Evolutionary conservation across 176 grass and related monocot species (phyloP).

Genomic region (Rhynchospora breviuscula): DNA sequence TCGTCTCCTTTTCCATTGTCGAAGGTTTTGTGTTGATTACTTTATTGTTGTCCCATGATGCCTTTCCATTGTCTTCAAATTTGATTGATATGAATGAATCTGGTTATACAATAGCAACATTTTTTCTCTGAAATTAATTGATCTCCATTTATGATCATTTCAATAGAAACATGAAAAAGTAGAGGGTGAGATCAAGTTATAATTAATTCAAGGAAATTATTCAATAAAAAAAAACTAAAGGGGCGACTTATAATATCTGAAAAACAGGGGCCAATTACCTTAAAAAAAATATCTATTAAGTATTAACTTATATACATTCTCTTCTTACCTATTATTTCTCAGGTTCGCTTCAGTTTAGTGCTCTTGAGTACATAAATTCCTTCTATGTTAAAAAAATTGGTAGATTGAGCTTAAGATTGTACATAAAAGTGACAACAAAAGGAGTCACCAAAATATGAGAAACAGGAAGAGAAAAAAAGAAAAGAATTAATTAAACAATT

Average conservation of each 20-base stretch:
- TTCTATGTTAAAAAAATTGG: neutral
- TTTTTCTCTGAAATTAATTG: neutral
- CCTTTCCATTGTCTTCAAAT: conserved; percentile 89
- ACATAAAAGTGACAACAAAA: neutral
- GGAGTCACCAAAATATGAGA: neutral
- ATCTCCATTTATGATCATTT: neutral
- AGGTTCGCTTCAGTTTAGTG: neutral
- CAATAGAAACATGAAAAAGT: neutral
- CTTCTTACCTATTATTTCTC: neutral
- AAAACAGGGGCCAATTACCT: neutral
- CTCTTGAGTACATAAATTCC: neutral
- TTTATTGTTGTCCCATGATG: conserved; percentile 43
- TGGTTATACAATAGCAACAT: neutral
- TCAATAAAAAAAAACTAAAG: neutral
- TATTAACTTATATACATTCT: neutral
- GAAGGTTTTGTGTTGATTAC: neutral
- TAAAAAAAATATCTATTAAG: neutral
- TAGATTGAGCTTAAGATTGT: neutral
- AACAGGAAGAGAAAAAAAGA: too few relatives aligned
- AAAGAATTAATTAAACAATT: too few relatives aligned
- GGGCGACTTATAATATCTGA: neutral
- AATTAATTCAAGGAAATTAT: neutral
- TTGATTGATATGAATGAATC: conserved; percentile 98
- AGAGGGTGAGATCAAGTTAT: neutral
- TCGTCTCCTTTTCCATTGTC: neutral